Base-by-base conservation (phyloP, 352 stramenopile genomes). In the Pythium brassicae region DNA sequence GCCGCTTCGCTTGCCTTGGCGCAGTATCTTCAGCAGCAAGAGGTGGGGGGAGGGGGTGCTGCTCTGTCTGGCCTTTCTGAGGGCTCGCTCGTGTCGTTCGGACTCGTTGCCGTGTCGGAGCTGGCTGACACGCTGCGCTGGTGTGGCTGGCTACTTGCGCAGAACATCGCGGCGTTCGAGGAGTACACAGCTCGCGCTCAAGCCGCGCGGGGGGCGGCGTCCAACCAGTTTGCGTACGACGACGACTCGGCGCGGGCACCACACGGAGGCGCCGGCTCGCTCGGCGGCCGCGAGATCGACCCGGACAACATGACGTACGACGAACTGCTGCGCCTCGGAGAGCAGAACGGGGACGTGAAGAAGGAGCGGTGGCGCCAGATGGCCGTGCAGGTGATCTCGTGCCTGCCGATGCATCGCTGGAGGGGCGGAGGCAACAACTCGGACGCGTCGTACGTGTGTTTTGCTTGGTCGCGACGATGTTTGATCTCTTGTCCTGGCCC, bases 221-320 rank as follows among this genome's bases (percentile, higher is more conserved):
- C 39, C 17, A 62, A 40, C 19, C 56, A 62, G 40, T 47, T 47
- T 23, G 56, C 45, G 17, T 62, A 46, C 29, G n/a, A 20, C 10
- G 15, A 34, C 23, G 14, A 37, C 32, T 37, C 32, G 32, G 32
- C 32, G 32, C 32, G 9, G 32, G 14, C 32, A 37, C 8, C 49
- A 22, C 29, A 53, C 9, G 19, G 27, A 26, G 29, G 25, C 12
- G 27, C 23, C 6, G 46, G 34, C 25, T 39, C 50, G 25, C 10
- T 56, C 19, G 35, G 29, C 14, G 25, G 27, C 2, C 68, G 50
- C 42, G 68, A 66, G 46, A 68, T 92, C n/a, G 82, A 90, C 52
- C 78, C 80, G 1, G 82, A 90, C 49, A 86, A 76, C 59, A 92
- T 92, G 82, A 84, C 72, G 11, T 92, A 92, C 66, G 82, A 92